Evolutionary conservation across 176 grass and related monocot genomes (phyloP).

Genomic region (Eremochloa ophiuroides): DNA sequence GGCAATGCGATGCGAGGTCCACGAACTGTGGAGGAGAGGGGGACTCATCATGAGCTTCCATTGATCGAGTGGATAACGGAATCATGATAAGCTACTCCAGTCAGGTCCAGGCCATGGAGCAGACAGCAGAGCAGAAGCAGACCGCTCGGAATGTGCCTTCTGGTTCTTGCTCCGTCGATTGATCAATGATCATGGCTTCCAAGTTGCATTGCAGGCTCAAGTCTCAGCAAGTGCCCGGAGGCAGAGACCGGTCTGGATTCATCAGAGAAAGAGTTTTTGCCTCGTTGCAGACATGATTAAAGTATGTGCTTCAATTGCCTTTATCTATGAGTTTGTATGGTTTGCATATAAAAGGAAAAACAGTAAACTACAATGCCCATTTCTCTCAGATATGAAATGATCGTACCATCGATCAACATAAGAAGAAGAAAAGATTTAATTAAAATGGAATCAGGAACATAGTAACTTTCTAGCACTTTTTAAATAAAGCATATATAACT

Average conservation of each 20-base stretch:
- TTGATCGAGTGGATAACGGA: not conserved
- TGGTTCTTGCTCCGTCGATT: not conserved
- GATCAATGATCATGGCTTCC: conserved; percentile 6
- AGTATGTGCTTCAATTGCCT: not conserved
- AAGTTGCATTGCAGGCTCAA: too few relatives aligned
- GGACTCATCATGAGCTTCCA: not conserved
- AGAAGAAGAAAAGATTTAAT: not conserved
- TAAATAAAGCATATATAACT: not conserved
- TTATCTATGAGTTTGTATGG: not conserved
- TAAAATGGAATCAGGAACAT: not conserved
- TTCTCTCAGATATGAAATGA: not conserved
- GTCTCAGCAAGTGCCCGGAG: not conserved
- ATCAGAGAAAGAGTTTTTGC: not conserved
- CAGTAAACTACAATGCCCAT: not conserved
- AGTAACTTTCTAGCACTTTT: not conserved
- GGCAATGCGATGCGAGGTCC: not conserved
- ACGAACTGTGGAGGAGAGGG: not conserved
- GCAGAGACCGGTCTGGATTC: not conserved
- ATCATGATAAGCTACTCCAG: conserved; percentile 4
- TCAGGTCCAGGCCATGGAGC: not conserved
- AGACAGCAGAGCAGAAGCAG: not conserved
- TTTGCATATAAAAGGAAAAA: not conserved
- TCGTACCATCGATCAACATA: not conserved
- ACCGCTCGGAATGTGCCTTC: not conserved
- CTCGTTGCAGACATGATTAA: not conserved